Evolutionary conservation across 106 monocot genomes (phyloP).

Genomic region (Allium fistulosum): DNA sequence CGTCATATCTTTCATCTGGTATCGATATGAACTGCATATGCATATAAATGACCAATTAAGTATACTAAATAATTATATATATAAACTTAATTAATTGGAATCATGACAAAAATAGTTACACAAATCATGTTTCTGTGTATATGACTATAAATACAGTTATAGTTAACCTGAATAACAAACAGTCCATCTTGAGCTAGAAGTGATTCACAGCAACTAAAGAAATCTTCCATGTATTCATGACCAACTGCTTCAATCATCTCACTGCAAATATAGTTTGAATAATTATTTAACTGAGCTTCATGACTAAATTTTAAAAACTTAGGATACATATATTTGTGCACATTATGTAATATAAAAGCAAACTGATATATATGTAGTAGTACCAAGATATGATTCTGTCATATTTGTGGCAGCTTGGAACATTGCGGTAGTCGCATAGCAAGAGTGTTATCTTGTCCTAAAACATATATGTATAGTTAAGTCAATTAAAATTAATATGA

Average conservation of each 20-base stretch:
- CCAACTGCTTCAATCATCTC: slow-evolving; percentile 98
- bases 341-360: too few relatives aligned
- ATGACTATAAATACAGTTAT: too few relatives aligned
- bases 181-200: slow-evolving; percentile 77
- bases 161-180: slow-evolving; percentile 77
- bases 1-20: slow-evolving; percentile 89
- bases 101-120: too few relatives aligned
- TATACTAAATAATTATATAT: neutral
- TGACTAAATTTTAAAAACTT: too few relatives aligned
- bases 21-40: slow-evolving; percentile 78
- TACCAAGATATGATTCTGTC: slow-evolving; percentile 98
- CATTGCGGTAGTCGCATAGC: slow-evolving; percentile 81
- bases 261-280: slow-evolving; percentile 29
- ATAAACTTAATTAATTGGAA: too few relatives aligned
- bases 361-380: too few relatives aligned
- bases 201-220: slow-evolving; percentile 85
- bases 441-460: slow-evolving; percentile 74
- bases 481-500: too few relatives aligned
- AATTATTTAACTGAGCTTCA: neutral
- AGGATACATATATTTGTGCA: too few relatives aligned
- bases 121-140: too few relatives aligned
- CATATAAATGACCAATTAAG: neutral
- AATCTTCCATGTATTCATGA: slow-evolving; percentile 94
- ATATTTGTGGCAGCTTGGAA: slow-evolving; percentile 48
- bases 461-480: neutral